Conservation (phyloP, 345 rosid genomes). For the Schrenkiella parvula region DNA sequence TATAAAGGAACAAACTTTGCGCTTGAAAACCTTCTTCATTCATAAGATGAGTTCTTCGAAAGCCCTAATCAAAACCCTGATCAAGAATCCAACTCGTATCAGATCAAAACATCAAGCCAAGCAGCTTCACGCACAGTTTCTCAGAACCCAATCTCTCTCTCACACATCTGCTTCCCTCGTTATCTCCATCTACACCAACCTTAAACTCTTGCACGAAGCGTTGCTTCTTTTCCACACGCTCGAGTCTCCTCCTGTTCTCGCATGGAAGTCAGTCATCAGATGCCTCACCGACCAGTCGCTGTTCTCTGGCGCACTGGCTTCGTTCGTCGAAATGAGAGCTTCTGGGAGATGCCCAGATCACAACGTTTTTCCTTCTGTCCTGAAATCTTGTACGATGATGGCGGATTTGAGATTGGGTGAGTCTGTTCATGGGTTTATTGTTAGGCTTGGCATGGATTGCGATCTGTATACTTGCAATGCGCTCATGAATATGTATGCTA, state of each 20-base stretch:
- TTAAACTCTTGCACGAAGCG: conserved; percentile 49
- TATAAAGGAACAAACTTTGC: neutral
- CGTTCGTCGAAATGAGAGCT: conserved; percentile 53
- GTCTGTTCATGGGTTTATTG: conserved; percentile 64
- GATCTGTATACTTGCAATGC: conserved; percentile 80
- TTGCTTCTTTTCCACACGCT: conserved; percentile 50
- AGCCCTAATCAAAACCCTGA: conserved; percentile 36
- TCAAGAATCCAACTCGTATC: conserved; percentile 36
- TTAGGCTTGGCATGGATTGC: conserved; percentile 56
- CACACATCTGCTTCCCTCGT: conserved; percentile 37
- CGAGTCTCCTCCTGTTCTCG: conserved; percentile 48
- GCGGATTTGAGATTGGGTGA: conserved; percentile 59
- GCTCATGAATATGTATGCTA: conserved; percentile 81
- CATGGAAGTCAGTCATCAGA: conserved; percentile 72
- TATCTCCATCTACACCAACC: conserved; percentile 60
- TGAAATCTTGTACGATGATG: conserved; percentile 58
- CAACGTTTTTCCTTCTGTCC: conserved; percentile 66
- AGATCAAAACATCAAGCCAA: conserved; percentile 48
- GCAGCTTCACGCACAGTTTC: conserved; percentile 68
- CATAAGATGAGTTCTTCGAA: conserved; percentile 38
- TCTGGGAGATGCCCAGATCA: conserved; percentile 57
- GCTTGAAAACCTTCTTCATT: neutral
- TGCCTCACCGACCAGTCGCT: conserved; percentile 53
- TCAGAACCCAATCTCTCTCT: conserved; percentile 44
- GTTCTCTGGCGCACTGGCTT: conserved; percentile 39